Base-by-base conservation (phyloP, 2,329 filamentous ascomycete genomes). In the Diaporthe longicolla region DNA sequence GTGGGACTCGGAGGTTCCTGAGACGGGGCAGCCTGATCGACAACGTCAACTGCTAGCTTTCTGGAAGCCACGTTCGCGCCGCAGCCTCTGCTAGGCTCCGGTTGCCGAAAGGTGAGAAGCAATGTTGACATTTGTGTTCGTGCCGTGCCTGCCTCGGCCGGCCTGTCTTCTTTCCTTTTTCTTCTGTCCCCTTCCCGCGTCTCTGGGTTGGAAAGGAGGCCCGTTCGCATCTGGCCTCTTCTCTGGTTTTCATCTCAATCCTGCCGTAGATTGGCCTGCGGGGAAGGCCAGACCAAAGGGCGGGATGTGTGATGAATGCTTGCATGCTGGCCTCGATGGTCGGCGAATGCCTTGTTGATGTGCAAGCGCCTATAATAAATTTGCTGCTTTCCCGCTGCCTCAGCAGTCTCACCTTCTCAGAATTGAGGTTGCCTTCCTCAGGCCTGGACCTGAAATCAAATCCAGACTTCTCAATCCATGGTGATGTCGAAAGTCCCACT, bases 1-100 rank as follows among this genome's bases (percentile, higher is more conserved):
- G 45, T 40, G 32, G 45, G 26, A 6, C 40, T 43, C 40, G 40
- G 15, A 24, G 48, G n/a, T 26, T 54, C 66, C 63, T 61, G 73
- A 26, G 54, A 58, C 29, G 8, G 8, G 19, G 54, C 63, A 54
- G 43, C 65, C 24, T 50, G 52, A 70, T 66, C 55, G 45, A 66
- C 65, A 57, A 55, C 45, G 61, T 48, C 71, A 71, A 58, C 54
- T 73, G 40, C 71, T 24, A 37, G 48, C 40, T 40, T 43, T 50
- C 21, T 21, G 45, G 59, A 69, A 73, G 71, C 71, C 68, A 75
- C 68, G 29, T 58, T 70, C 15, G 50, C 54, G 72, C 74, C 61
- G 48, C 55, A 54, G 15, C 54, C 69, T 48, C 68, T 72, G 50
- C 66, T 74, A 55, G 55, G 43, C 52, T 65, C 48, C 19, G 35